Evolutionary conservation across 148 eudicot species (phyloP).

Genomic region (Camellia sinensis): DNA sequence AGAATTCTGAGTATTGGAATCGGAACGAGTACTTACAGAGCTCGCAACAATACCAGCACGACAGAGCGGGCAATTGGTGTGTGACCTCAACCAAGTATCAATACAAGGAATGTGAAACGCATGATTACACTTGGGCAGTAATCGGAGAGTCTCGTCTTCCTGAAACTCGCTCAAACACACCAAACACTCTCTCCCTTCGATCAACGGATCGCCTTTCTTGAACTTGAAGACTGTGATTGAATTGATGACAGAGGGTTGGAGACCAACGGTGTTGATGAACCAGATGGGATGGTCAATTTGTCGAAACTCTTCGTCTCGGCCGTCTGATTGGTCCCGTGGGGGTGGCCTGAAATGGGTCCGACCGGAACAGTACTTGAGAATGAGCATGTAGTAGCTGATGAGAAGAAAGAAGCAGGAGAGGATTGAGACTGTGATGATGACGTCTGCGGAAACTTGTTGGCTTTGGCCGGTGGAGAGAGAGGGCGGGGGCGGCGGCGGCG

Average conservation of each 20-base stretch:
- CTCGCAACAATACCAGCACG: constrained; percentile 43
- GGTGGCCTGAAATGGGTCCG: constrained; percentile 5
- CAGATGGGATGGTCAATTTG: constrained; percentile 56
- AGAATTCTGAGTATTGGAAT: constrained; percentile 21
- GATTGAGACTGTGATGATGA: constrained; percentile 27
- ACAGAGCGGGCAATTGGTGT: constrained; percentile 63
- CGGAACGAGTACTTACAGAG: constrained; percentile 16
- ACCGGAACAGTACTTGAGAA: constrained; percentile 27
- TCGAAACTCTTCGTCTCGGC: constrained; percentile 8
- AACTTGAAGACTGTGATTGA: constrained; percentile 42
- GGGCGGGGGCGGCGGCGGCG: constrained; percentile 20
- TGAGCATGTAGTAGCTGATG: constrained; percentile 30
- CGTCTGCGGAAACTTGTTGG: constrained; percentile 25
- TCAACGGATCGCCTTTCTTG: constrained; percentile 35
- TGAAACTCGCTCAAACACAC: constrained; percentile 60
- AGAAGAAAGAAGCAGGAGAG: constrained; percentile 34
- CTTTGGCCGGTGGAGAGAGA: constrained; percentile 10
- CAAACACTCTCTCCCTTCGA: constrained; percentile 52
- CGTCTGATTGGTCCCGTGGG: constrained; percentile 2
- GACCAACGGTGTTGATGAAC: constrained; percentile 55
- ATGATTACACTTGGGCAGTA: constrained; percentile 65
- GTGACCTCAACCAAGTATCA: constrained; percentile 68
- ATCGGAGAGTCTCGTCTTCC: constrained; percentile 48
- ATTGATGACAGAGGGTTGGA: constrained; percentile 47
- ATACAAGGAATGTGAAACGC: constrained; percentile 72